These are phyloP conservation scores for Ilyonectria destructans DNA, from an alignment of 2,329 filamentous ascomycete genomes.

Conservation along the genomic window DNA sequence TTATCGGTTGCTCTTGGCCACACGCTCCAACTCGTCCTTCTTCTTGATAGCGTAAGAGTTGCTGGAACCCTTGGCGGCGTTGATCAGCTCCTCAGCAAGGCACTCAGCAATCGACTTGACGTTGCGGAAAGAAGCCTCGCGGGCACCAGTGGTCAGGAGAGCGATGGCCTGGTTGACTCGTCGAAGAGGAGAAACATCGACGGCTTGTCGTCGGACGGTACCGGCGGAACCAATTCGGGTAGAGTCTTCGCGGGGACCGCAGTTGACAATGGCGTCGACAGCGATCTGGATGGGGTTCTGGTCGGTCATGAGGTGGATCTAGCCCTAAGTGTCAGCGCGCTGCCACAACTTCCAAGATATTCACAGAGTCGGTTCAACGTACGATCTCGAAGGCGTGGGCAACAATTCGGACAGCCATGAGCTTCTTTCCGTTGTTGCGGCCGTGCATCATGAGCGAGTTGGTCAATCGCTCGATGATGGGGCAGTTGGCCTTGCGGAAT, in stretches of 20 bases:
- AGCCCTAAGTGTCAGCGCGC: constrained; percentile 52
- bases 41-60: constrained; percentile 99
- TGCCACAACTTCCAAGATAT: constrained; percentile 17
- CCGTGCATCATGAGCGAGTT: constrained; percentile 99
- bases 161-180: constrained; percentile 99
- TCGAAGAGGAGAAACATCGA: constrained; percentile 99
- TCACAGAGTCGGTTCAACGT: constrained; percentile 63
- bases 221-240: constrained; percentile 99
- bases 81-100: constrained; percentile 99
- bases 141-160: constrained; percentile 98
- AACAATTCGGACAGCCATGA: constrained; percentile 99
- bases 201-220: constrained; percentile 99
- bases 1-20: constrained; percentile 99
- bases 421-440: constrained; percentile 99
- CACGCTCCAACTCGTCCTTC: constrained; percentile 99
- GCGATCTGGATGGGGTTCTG: constrained; percentile 99
- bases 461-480: constrained; percentile 99
- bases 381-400: constrained; percentile 99
- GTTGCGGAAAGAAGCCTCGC: constrained; percentile 99
- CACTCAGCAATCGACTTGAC: constrained; percentile 99
- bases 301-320: constrained; percentile 99
- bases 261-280: constrained; percentile 99
- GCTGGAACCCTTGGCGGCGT: constrained; percentile 99
- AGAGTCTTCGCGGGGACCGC: constrained; percentile 99
- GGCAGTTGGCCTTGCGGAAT: constrained; percentile 99